Evolutionary conservation across 805 yeast species (phyloP).

Genomic region (Wilhelminamyces savonicus): DNA sequence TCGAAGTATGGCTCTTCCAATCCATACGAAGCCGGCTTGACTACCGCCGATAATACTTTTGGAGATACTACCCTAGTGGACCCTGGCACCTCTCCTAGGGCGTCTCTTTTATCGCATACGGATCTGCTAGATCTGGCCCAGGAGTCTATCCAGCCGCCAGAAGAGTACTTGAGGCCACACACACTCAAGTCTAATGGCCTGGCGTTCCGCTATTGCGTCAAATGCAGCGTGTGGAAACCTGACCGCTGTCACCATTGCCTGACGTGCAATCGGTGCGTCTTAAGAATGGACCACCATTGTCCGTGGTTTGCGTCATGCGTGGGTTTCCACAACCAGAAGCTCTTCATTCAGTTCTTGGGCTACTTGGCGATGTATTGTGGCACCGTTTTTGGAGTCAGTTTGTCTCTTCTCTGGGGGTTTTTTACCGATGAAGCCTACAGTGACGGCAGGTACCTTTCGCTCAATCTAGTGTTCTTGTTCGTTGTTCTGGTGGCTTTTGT

Average conservation of each 20-base stretch:
- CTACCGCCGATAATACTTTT: slow-evolving; percentile 1
- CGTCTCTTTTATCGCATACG: neutral
- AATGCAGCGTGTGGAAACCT: slow-evolving; percentile 54
- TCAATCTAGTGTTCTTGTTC: slow-evolving; percentile 57
- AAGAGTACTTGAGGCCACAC: slow-evolving; percentile 27
- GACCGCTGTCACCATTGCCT: slow-evolving; percentile 57
- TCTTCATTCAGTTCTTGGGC: slow-evolving; percentile 65
- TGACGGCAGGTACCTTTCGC: slow-evolving; percentile 35
- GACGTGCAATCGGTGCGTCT: slow-evolving; percentile 38
- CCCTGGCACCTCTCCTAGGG: slow-evolving; percentile 4
- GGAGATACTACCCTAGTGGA: neutral
- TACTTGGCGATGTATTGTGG: slow-evolving; percentile 46
- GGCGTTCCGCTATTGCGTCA: slow-evolving; percentile 52
- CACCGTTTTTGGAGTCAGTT: slow-evolving; percentile 34
- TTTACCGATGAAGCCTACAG: slow-evolving; percentile 34
- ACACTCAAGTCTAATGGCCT: slow-evolving; percentile 43
- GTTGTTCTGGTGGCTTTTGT: slow-evolving; percentile 53
- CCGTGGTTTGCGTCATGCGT: slow-evolving; percentile 93
- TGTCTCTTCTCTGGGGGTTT: slow-evolving; percentile 42
- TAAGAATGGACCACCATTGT: slow-evolving; percentile 57
- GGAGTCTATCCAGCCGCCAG: slow-evolving; percentile 22
- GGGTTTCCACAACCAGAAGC: slow-evolving; percentile 76
- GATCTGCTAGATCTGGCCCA: neutral
- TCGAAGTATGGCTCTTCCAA: slow-evolving; percentile 8
- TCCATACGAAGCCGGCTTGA: slow-evolving; percentile 6